phyloP scores from a whole-genome alignment of 805 yeast species.

The Cyberlindnera saturnus region DNA sequence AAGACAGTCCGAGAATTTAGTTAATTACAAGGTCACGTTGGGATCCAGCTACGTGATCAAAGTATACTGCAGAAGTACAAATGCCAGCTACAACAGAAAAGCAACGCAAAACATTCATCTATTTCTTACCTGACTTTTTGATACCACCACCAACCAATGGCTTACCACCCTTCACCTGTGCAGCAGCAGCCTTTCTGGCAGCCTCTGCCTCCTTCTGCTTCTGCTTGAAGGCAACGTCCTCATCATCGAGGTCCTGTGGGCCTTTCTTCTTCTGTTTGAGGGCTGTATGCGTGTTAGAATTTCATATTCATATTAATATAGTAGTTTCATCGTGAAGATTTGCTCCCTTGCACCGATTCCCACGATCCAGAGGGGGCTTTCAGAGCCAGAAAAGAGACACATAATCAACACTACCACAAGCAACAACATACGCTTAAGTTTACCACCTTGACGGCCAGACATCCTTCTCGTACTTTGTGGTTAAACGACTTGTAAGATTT shows the following conservation, averaged over 20 bases:
- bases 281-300: constrained; percentile 12
- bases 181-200: constrained; percentile 86
- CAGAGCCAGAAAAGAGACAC: not conserved
- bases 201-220: constrained; percentile 94
- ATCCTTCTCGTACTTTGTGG: constrained; percentile 28
- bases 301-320: no score
- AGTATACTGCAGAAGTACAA: not conserved
- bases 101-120: constrained; percentile 2
- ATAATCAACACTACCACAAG: not conserved
- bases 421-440: constrained; percentile 66
- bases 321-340: not conserved
- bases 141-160: constrained; percentile 93
- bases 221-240: constrained; percentile 83
- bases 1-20: no score
- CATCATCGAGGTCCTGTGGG: constrained; percentile 73
- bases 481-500: no score
- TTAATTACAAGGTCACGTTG: no score
- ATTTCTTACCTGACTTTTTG: constrained; percentile 76
- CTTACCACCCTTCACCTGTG: constrained; percentile 83
- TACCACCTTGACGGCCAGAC: constrained; percentile 98
- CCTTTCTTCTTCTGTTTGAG: constrained; percentile 73
- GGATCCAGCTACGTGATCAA: no score
- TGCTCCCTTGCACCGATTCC: no score
- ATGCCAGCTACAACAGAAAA: constrained; percentile 4
- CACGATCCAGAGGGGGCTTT: no score